phyloP scores from a whole-genome alignment of 108 stramenopile species.

The Conticribra weissflogii region DNA sequence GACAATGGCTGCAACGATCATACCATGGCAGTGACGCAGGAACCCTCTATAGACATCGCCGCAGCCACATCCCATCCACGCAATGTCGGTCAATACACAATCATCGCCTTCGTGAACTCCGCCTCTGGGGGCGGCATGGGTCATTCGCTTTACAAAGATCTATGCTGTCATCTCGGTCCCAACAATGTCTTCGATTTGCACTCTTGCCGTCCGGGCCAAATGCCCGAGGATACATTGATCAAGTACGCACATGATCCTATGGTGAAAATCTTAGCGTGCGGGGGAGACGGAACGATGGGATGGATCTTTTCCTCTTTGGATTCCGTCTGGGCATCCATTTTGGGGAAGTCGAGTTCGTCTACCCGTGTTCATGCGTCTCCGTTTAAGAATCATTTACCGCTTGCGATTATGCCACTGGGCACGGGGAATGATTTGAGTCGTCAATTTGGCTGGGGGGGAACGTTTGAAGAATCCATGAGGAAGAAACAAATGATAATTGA shows the following conservation, averaged over 20 bases:
- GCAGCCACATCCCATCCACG: slow-evolving; percentile 31
- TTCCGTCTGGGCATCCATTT: slow-evolving; percentile 44
- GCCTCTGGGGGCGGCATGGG: slow-evolving; percentile 51
- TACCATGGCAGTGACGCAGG: neutral
- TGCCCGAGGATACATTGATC: slow-evolving; percentile 54
- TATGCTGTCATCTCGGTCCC: slow-evolving; percentile 30
- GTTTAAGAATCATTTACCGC: slow-evolving; percentile 53
- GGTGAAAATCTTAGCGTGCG: slow-evolving; percentile 62
- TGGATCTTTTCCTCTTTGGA: slow-evolving; percentile 72
- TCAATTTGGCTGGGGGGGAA: slow-evolving; percentile 64
- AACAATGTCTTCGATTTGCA: slow-evolving; percentile 56
- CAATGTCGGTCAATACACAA: slow-evolving; percentile 50
- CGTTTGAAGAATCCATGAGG: slow-evolving; percentile 46
- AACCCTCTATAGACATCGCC: neutral
- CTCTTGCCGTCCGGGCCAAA: slow-evolving; percentile 45
- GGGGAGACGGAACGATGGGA: slow-evolving; percentile 77
- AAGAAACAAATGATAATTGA: slow-evolving; percentile 46
- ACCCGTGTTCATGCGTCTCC: slow-evolving; percentile 25
- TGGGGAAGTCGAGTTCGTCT: slow-evolving; percentile 20
- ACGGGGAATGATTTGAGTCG: slow-evolving; percentile 75
- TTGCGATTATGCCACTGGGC: slow-evolving; percentile 81
- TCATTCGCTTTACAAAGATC: slow-evolving; percentile 20
- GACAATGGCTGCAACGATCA: neutral
- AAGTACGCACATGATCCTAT: slow-evolving; percentile 53
- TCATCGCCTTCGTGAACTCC: slow-evolving; percentile 57